Evolutionary conservation across 78 protist species (phyloP).

Genomic region (Chrysochromulina tobinii): DNA sequence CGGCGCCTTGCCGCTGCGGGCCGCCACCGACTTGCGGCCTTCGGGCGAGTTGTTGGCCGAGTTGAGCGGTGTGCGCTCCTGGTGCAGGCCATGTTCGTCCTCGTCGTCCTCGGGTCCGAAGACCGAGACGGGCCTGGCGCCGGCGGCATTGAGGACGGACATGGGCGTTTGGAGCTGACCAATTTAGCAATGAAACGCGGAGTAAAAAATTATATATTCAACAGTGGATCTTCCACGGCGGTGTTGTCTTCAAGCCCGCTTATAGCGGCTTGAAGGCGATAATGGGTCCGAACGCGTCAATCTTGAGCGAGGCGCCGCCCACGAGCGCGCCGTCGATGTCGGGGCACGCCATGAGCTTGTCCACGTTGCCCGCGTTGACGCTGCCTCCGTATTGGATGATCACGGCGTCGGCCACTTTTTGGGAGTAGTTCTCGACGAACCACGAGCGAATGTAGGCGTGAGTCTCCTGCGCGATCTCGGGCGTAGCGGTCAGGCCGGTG

Average conservation of each 20-base stretch:
- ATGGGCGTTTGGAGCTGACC: too few species aligned
- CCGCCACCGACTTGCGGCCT: too few species aligned
- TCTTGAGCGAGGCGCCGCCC: constrained; percentile 97
- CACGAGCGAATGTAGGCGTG: constrained; percentile 75
- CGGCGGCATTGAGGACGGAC: too few species aligned
- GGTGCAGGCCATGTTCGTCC: too few species aligned
- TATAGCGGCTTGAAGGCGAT: constrained; percentile 47
- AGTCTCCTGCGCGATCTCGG: constrained; percentile 73
- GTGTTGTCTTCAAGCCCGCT: neutral
- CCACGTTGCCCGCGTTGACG: constrained; percentile 82
- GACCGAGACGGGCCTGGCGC: too few species aligned
- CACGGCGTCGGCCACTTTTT: constrained; percentile 67
- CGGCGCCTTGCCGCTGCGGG: too few species aligned
- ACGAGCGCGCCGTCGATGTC: constrained; percentile 99
- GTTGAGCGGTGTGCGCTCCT: too few species aligned
- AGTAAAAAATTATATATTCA: too few species aligned
- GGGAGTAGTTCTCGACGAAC: constrained; percentile 56
- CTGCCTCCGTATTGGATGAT: constrained; percentile 97
- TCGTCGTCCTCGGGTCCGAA: too few species aligned
- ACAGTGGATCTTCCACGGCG: too few species aligned
- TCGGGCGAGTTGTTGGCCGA: too few species aligned
- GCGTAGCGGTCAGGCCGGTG: constrained; percentile 96
- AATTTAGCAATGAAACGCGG: too few species aligned
- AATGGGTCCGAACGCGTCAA: constrained; percentile 79
- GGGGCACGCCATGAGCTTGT: constrained; percentile 32